These are phyloP conservation scores for Cenchrus americanus DNA, from an alignment of 176 grass and related monocot genomes.

Conservation along the genomic window DNA sequence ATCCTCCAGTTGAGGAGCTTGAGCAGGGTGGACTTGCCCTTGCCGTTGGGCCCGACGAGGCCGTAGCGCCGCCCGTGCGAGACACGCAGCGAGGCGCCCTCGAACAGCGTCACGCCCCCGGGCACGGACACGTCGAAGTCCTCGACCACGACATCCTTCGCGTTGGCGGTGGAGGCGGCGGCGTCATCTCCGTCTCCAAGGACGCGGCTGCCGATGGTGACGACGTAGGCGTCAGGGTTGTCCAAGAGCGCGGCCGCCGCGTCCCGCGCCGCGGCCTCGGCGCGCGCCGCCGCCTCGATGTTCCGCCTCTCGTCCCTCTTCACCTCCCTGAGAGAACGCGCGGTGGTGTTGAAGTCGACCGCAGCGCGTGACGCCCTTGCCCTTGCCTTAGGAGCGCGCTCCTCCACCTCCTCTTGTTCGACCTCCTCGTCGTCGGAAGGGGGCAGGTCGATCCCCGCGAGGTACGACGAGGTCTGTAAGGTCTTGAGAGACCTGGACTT, in stretches of 20 bases:
- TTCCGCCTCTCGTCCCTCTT: conserved; percentile 50
- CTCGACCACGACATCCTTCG: conserved; percentile 53
- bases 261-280: conserved; percentile 9
- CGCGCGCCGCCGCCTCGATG: conserved; percentile 32
- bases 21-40: conserved; percentile 64
- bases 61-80: conserved; percentile 62
- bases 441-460: conserved; percentile 57
- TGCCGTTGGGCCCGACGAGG: conserved; percentile 65
- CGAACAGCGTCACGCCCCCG: conserved; percentile 52
- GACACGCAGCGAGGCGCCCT: conserved; percentile 57
- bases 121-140: conserved; percentile 56
- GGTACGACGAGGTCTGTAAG: conserved; percentile 36
- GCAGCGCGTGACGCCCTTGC: background rate
- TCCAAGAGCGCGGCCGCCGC: conserved; percentile 53
- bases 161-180: conserved; percentile 50
- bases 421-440: conserved; percentile 55
- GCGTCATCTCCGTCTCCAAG: background rate
- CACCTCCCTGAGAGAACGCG: conserved; percentile 16
- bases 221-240: conserved; percentile 57
- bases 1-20: conserved; percentile 62
- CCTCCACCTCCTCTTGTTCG: conserved; percentile 41
- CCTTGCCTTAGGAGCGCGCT: conserved; percentile 15
- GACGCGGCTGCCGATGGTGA: conserved; percentile 42
- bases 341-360: background rate
- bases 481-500: conserved; percentile 17